Conservation (phyloP, 352 stramenopile species). For the Pythium biforme region DNA sequence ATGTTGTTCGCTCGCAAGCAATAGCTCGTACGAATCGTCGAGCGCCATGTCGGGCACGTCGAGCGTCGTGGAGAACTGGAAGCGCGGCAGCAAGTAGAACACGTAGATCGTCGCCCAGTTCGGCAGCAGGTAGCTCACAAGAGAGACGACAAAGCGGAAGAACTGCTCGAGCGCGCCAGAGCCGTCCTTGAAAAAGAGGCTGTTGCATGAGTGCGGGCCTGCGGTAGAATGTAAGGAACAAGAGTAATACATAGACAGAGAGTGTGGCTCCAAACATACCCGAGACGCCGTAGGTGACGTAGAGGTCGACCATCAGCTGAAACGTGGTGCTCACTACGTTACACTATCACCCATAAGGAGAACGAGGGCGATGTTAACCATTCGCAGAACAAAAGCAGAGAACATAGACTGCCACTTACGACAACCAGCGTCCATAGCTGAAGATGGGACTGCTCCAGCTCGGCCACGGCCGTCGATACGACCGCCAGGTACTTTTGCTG, state of each 20-base stretch:
- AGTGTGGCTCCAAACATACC: slow-evolving; percentile 25
- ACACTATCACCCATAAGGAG: slow-evolving; percentile 37
- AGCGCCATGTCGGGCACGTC: slow-evolving; percentile 52
- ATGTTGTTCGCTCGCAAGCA: slow-evolving; percentile 14
- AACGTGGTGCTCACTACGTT: slow-evolving; percentile 61
- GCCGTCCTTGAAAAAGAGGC: slow-evolving; percentile 72
- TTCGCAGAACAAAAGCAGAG: no score
- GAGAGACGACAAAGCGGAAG: slow-evolving; percentile 45
- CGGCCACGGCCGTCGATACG: slow-evolving; percentile 31
- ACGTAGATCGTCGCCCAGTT: slow-evolving; percentile 73
- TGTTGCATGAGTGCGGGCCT: slow-evolving; percentile 51
- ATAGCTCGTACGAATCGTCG: slow-evolving; percentile 35
- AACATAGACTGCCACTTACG: slow-evolving; percentile 29
- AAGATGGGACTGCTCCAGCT: slow-evolving; percentile 68
- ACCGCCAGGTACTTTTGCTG: slow-evolving; percentile 40
- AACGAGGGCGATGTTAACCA: no score
- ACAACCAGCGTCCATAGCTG: slow-evolving; percentile 68
- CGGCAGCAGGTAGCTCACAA: slow-evolving; percentile 53
- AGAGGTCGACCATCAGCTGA: slow-evolving; percentile 60
- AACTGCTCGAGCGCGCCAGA: slow-evolving; percentile 54
- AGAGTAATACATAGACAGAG: neutral
- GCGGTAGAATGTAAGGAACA: neutral
- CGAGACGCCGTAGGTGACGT: slow-evolving; percentile 49
- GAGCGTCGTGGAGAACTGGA: slow-evolving; percentile 59
- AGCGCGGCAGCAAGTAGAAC: slow-evolving; percentile 65